Percentiles rank a stretch among this genome's conserved stretches.
These are phyloP conservation scores for Penicillium sp. DNA, from an alignment of 2,329 filamentous ascomycete species.

Conservation along the genomic window DNA sequence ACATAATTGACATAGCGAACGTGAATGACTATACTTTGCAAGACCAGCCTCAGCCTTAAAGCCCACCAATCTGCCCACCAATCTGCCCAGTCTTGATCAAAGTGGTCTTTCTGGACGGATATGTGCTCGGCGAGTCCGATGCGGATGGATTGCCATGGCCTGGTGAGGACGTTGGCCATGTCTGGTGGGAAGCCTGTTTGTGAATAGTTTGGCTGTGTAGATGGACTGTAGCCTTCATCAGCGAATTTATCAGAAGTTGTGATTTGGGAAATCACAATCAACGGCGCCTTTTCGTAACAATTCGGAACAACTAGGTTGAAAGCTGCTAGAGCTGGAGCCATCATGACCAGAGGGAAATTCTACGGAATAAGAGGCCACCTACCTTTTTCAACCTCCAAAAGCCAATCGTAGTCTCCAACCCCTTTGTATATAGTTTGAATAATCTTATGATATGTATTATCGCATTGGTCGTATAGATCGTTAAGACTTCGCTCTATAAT, in stretches of 20 bases:
- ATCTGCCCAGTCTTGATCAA: slow-evolving; percentile 23
- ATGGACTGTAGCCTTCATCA: slow-evolving; percentile 25
- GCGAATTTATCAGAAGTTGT: background rate
- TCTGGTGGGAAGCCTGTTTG: slow-evolving; percentile 47
- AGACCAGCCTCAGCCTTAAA: background rate
- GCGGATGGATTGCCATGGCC: slow-evolving; percentile 61
- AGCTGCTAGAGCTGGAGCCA: slow-evolving; percentile 59
- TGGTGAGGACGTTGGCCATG: slow-evolving; percentile 57
- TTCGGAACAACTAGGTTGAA: slow-evolving; percentile 63
- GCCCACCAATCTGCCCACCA: background rate
- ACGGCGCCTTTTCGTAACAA: slow-evolving; percentile 61
- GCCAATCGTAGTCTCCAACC: too few species aligned
- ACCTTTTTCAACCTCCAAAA: too few species aligned
- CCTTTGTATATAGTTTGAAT: too few species aligned
- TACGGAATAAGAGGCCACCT: slow-evolving; percentile 36
- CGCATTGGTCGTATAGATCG: slow-evolving; percentile 6
- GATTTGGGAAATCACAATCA: slow-evolving; percentile 41
- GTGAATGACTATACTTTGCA: background rate
- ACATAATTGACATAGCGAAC: background rate
- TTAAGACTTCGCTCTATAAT: slow-evolving; percentile 7
- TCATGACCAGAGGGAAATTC: slow-evolving; percentile 45
- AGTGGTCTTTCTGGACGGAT: slow-evolving; percentile 40
- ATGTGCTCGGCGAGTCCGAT: slow-evolving; percentile 54
- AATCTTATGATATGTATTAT: background rate
- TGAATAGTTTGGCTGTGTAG: slow-evolving; percentile 37